Evolutionary conservation across 129 eudicot species (phyloP).

Genomic region (Logfia minima): DNA sequence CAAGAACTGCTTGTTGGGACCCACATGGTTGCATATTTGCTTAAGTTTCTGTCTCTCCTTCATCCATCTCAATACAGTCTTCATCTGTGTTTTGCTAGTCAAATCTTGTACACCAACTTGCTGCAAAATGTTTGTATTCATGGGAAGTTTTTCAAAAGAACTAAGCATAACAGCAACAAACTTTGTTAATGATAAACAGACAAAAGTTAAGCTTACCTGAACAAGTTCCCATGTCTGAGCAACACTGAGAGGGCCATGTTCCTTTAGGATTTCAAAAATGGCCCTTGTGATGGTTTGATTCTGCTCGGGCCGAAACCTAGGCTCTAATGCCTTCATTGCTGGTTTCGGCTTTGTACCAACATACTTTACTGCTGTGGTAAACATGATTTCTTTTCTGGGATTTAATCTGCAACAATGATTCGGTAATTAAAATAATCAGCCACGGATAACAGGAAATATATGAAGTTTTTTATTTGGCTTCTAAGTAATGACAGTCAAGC

Average conservation of each 20-base stretch:
- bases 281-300: slow-evolving; percentile 56
- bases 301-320: slow-evolving; percentile 81
- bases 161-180: neutral
- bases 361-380: slow-evolving; percentile 65
- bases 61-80: slow-evolving; percentile 91
- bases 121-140: slow-evolving; percentile 39
- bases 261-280: slow-evolving; percentile 42
- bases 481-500: neutral
- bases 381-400: slow-evolving; percentile 43
- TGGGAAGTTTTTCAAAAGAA: neutral
- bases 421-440: neutral
- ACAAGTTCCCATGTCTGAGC: slow-evolving; percentile 89
- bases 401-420: slow-evolving; percentile 10
- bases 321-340: slow-evolving; percentile 86
- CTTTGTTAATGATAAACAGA: neutral
- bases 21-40: slow-evolving; percentile 87
- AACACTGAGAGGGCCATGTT: slow-evolving; percentile 87
- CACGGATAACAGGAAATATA: neutral
- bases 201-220: slow-evolving; percentile 45
- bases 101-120: slow-evolving; percentile 78
- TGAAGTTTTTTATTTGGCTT: neutral
- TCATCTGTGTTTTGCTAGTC: slow-evolving; percentile 88
- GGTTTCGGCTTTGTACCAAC: slow-evolving; percentile 80
- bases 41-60: slow-evolving; percentile 89
- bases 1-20: slow-evolving; percentile 78